phyloP scores from a whole-genome alignment of 345 rosid genomes.

The Diplotaxis tenuifolia region DNA sequence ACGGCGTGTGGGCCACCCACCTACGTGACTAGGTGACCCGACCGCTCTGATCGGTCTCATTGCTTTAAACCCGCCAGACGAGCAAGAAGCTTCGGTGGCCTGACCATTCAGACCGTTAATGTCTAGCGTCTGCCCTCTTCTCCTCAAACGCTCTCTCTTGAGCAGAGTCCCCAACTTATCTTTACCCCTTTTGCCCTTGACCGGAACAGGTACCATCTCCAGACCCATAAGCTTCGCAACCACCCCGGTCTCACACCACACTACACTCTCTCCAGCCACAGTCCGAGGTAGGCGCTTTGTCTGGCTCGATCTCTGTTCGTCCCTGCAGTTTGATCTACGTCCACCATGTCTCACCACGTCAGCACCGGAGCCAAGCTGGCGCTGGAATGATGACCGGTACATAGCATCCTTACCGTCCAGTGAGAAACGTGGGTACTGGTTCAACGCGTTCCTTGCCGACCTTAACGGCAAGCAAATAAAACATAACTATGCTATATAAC shows the following conservation, averaged over 20 bases:
- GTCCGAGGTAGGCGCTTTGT: conserved; percentile 35
- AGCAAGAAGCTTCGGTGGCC: conserved; percentile 36
- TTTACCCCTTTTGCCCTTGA: conserved; percentile 28
- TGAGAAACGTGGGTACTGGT: conserved; percentile 91
- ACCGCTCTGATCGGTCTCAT: conserved; percentile 36
- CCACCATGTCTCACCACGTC: conserved; percentile 23
- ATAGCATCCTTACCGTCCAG: conserved; percentile 90
- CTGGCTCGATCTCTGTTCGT: conserved; percentile 25
- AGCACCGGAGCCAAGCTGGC: conserved; percentile 30
- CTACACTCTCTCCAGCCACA: conserved; percentile 61
- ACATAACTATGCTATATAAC: neutral
- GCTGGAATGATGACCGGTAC: conserved; percentile 73
- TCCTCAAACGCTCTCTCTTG: conserved; percentile 50
- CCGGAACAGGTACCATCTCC: conserved; percentile 70
- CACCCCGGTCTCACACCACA: conserved; percentile 91
- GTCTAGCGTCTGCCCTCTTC: conserved; percentile 46
- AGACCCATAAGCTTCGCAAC: conserved; percentile 91
- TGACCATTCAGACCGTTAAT: conserved; percentile 14
- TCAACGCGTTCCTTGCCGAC: conserved; percentile 80
- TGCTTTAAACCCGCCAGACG: conserved; percentile 36
- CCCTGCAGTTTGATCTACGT: conserved; percentile 32
- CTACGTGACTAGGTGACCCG: conserved; percentile 25
- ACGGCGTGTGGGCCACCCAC: conserved; percentile 48
- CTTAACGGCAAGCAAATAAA: conserved; percentile 12
- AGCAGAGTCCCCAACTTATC: conserved; percentile 39